Percentiles rank a stretch among this genome's conserved stretches.
phyloP scores from a whole-genome alignment of 176 grass and related monocot genomes.

The Raddia distichophylla region DNA sequence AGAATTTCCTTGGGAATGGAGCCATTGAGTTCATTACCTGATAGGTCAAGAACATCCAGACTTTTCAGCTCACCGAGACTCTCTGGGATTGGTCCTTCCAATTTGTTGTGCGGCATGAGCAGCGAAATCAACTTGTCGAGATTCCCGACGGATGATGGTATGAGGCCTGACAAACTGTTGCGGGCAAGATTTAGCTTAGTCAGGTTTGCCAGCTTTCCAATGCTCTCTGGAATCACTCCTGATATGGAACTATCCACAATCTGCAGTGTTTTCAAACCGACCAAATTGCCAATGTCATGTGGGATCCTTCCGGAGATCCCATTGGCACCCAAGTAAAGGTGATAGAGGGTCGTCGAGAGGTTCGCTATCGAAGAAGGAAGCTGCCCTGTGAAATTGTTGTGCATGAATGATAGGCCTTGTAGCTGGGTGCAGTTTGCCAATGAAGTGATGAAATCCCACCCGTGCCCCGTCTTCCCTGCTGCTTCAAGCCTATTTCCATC shows the following conservation, averaged over 20 bases:
- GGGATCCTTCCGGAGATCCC: slow-evolving; percentile 18
- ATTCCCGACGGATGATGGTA: slow-evolving; percentile 27
- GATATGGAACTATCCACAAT: not conserved
- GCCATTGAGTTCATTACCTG: not conserved
- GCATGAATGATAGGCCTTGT: not conserved
- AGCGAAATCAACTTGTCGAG: not conserved
- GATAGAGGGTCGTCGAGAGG: not conserved
- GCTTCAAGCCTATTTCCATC: not conserved
- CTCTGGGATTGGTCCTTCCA: slow-evolving; percentile 4
- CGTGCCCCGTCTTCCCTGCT: not conserved
- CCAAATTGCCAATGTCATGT: not conserved
- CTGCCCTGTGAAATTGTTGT: slow-evolving; percentile 12
- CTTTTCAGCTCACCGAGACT: not conserved
- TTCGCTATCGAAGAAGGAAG: slow-evolving; percentile 7
- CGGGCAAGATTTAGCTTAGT: not conserved
- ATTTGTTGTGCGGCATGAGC: too few relatives aligned
- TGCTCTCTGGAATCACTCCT: slow-evolving; percentile 21
- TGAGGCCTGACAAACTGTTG: not conserved
- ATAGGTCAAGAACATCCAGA: not conserved
- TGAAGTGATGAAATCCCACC: slow-evolving; percentile 16
- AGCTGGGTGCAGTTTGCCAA: slow-evolving; percentile 22
- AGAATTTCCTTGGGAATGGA: not conserved
- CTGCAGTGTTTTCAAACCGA: not conserved
- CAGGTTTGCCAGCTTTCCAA: slow-evolving; percentile 26
- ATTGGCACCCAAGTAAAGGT: not conserved